phyloP scores from a whole-genome alignment of 306 rosid species.

The Ziziphus jujuba region DNA sequence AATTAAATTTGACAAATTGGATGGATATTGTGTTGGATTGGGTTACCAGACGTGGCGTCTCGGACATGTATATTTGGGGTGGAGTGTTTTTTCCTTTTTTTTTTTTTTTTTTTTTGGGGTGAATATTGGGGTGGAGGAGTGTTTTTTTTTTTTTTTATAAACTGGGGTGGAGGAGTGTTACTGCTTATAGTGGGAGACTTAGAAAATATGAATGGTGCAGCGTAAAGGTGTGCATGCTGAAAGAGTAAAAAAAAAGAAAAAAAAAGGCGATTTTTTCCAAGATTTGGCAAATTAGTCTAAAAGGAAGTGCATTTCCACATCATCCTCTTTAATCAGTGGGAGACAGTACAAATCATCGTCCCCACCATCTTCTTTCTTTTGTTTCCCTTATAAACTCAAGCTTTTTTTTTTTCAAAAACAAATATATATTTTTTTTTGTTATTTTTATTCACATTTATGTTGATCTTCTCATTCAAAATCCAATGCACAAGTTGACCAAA shows the following conservation, averaged over 20 bases:
- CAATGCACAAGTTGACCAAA: too few species aligned
- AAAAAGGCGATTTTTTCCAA: background rate
- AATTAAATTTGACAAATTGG: background rate
- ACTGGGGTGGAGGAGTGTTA: too few species aligned
- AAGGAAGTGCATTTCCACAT: constrained; percentile 26
- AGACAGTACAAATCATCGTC: constrained; percentile 21
- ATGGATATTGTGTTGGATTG: constrained; percentile 3
- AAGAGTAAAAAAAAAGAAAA: too few species aligned
- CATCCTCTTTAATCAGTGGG: constrained; percentile 35
- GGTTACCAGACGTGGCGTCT: constrained; percentile 31
- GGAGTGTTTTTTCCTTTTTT: too few species aligned
- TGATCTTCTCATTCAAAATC: constrained; percentile 8
- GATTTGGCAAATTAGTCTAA: constrained; percentile 16
- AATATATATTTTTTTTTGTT: background rate
- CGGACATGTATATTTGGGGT: too few species aligned
- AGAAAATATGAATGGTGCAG: constrained; percentile 1
- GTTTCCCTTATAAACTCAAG: background rate
- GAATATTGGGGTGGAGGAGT: too few species aligned
- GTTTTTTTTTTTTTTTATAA: too few species aligned
- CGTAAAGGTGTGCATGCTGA: too few species aligned
- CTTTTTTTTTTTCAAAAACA: too few species aligned
- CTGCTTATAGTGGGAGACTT: constrained; percentile 8
- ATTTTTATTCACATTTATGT: constrained; percentile 15
- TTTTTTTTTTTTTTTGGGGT: too few species aligned
- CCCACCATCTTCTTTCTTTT: background rate